Percentiles rank a stretch among this genome's conserved stretches.
These are phyloP conservation scores for Flueggea neowawraea DNA, from an alignment of 441 rosid genomes.

Conservation along the genomic window DNA sequence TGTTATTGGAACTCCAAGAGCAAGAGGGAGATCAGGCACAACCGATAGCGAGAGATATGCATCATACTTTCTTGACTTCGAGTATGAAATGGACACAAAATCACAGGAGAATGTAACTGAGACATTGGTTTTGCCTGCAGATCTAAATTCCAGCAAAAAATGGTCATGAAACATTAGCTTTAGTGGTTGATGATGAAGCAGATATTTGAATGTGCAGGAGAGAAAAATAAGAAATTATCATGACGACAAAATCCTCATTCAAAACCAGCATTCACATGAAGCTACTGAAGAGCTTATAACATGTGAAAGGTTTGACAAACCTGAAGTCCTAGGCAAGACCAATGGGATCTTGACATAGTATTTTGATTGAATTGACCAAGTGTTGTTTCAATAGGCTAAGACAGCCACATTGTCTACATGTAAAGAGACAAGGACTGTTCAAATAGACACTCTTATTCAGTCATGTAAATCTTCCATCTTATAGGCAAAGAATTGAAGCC, in stretches of 20 bases:
- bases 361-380: no score
- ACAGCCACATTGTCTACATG: no score
- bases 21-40: constrained; percentile 87
- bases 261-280: no score
- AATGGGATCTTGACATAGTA: no score
- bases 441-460: no score
- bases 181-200: constrained; percentile 7
- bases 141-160: constrained; percentile 48
- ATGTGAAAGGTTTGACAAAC: no score
- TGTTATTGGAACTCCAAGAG: constrained; percentile 84
- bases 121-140: constrained; percentile 71
- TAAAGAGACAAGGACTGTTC: no score
- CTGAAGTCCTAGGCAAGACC: no score
- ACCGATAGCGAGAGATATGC: constrained; percentile 60
- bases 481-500: no score
- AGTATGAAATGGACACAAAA: constrained; percentile 60
- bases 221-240: constrained; percentile 1
- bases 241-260: constrained; percentile 1
- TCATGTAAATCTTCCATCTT: no score
- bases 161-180: constrained; percentile 17
- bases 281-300: no score
- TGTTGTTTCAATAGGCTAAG: no score
- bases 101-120: constrained; percentile 81
- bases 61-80: constrained; percentile 60
- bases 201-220: not conserved